phyloP scores from a whole-genome alignment of 495 filamentous ascomycete genomes.

The Aspergillus asperescens region DNA sequence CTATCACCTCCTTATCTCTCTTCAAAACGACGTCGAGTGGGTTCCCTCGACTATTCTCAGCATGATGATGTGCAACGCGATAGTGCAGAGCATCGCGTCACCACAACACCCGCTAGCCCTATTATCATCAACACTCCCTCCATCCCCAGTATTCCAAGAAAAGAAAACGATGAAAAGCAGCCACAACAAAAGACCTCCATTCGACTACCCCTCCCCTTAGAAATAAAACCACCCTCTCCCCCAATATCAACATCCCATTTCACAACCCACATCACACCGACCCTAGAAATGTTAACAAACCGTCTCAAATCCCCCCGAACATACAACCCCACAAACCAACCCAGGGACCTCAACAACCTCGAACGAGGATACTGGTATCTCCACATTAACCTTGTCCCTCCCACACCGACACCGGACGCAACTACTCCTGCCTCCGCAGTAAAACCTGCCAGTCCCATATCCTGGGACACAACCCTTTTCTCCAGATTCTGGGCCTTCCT shows the following conservation, averaged over 20 bases:
- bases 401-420: neutral
- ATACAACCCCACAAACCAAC: conserved; percentile 48
- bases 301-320: conserved; percentile 46
- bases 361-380: conserved; percentile 70
- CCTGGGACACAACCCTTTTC: conserved; percentile 30
- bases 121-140: neutral
- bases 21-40: conserved; percentile 24
- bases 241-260: conserved; percentile 36
- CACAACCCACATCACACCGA: conserved; percentile 50
- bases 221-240: conserved; percentile 45
- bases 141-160: neutral
- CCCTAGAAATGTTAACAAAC: conserved; percentile 46
- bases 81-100: neutral
- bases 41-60: neutral
- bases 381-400: conserved; percentile 30
- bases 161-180: neutral
- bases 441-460: neutral
- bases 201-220: neutral
- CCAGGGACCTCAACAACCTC: conserved; percentile 45
- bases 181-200: neutral
- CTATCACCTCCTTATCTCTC: conserved; percentile 11
- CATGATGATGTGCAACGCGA: neutral
- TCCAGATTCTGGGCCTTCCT: conserved; percentile 58
- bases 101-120: neutral
- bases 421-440: neutral